A percentile compares a stretch with the other conserved stretches of the same genome.
Conservation (phyloP, 345 rosid genomes). For the Salix udensis region DNA sequence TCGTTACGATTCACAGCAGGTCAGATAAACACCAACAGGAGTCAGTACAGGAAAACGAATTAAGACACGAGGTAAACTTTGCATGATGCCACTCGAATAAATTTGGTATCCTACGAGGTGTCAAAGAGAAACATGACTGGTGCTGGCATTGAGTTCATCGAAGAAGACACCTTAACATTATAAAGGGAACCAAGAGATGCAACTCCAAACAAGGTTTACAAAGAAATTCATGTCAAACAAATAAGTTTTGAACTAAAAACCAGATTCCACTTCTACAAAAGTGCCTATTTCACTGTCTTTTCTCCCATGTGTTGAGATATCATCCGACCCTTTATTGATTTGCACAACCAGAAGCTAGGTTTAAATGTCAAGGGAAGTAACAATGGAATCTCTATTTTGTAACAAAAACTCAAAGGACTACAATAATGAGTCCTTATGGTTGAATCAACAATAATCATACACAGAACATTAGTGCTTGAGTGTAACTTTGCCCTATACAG, state of each 20-base stretch:
- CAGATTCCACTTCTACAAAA: background rate
- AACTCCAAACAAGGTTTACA: background rate
- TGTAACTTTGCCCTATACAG: slow-evolving; percentile 15
- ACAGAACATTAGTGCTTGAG: slow-evolving; percentile 4
- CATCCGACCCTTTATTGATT: background rate
- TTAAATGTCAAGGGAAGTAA: background rate
- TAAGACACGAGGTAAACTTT: background rate
- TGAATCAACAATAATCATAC: slow-evolving; percentile 18
- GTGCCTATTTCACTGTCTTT: background rate
- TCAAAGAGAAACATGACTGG: background rate
- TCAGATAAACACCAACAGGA: background rate
- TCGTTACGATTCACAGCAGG: background rate
- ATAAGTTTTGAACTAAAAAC: background rate
- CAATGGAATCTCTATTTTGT: background rate
- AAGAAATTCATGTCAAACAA: background rate
- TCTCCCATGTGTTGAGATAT: background rate
- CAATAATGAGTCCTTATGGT: slow-evolving; percentile 13
- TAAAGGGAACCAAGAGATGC: background rate
- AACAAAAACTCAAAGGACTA: slow-evolving; percentile 8
- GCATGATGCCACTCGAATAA: background rate
- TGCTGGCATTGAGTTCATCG: background rate
- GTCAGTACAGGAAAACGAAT: background rate
- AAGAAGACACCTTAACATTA: too few relatives aligned
- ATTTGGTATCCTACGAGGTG: background rate
- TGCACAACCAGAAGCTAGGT: background rate